These are phyloP conservation scores for Chaetomium fimeti DNA, from an alignment of 495 filamentous ascomycete genomes.

Conservation along the genomic window DNA sequence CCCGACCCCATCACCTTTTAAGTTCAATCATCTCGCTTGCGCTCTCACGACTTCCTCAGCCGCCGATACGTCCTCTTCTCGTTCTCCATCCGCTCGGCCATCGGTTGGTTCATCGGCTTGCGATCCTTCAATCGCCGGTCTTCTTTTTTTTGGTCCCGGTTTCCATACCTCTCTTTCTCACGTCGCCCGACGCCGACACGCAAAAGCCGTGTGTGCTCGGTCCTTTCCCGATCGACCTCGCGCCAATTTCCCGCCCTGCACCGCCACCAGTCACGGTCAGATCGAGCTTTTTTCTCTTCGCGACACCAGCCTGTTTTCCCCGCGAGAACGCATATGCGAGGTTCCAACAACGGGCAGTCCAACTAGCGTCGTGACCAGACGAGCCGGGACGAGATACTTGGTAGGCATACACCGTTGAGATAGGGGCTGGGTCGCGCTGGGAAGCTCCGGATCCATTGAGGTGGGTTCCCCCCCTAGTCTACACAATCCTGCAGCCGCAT, in stretches of 20 bases:
- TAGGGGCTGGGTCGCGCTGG: conserved; percentile 31
- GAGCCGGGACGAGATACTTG: conserved; percentile 24
- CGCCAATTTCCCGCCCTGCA: conserved; percentile 35
- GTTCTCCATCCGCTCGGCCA: conserved; percentile 32
- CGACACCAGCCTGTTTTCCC: conserved; percentile 17
- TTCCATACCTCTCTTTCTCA: conserved; percentile 20
- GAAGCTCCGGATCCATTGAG: conserved; percentile 24
- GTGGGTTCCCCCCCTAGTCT: conserved; percentile 17
- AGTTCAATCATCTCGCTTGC: conserved; percentile 52
- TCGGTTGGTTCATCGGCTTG: conserved; percentile 32
- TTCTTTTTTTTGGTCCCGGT: conserved; percentile 17
- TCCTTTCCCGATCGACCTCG: conserved; percentile 30
- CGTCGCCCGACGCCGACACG: conserved; percentile 21
- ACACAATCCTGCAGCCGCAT: not conserved
- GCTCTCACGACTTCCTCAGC: conserved; percentile 42
- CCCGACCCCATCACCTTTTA: conserved; percentile 40
- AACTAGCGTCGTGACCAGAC: conserved; percentile 15
- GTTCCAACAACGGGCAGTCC: conserved; percentile 14
- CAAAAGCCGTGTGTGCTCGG: conserved; percentile 29
- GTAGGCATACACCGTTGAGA: conserved; percentile 30
- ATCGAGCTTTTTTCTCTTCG: conserved; percentile 22
- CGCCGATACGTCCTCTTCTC: conserved; percentile 35
- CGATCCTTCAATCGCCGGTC: conserved; percentile 28
- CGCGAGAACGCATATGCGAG: conserved; percentile 18
- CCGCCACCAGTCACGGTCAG: conserved; percentile 23